phyloP scores from a whole-genome alignment of 208 protist species.

The Leishmania amazonensis region DNA sequence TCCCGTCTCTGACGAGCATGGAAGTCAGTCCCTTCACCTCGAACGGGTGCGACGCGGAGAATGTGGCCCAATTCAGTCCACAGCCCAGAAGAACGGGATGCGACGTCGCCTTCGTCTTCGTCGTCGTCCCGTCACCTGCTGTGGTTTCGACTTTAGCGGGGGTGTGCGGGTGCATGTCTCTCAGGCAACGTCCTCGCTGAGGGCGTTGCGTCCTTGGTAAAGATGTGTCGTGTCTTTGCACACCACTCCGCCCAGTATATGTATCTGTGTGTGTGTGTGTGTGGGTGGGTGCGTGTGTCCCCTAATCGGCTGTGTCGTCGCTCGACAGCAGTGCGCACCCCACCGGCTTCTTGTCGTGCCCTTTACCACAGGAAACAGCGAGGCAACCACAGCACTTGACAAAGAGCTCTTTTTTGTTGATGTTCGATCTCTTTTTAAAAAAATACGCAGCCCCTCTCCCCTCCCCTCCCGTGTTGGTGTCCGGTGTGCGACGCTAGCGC shows the following conservation, averaged over 20 bases:
- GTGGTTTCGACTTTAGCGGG: no score
- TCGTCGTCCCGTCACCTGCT: no score
- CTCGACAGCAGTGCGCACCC: neutral
- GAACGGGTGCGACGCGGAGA: constrained; percentile 12
- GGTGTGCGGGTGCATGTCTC: neutral
- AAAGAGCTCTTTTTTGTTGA: neutral
- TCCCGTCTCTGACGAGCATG: neutral
- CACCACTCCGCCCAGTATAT: neutral
- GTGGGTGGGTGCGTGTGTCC: neutral
- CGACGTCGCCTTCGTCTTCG: neutral
- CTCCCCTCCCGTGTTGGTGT: neutral
- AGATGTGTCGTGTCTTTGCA: neutral
- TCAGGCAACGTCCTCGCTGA: neutral
- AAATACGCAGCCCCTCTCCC: neutral
- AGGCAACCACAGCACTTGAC: neutral
- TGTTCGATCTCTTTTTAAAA: no score
- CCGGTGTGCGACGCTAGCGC: neutral
- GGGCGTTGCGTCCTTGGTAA: neutral
- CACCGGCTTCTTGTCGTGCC: neutral
- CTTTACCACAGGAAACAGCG: neutral
- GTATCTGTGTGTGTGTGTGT: neutral
- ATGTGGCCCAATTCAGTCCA: constrained; percentile 27
- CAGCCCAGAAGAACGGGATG: neutral
- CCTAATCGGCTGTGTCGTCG: neutral
- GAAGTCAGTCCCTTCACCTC: neutral